Conservation (phyloP, 345 rosid genomes). For the Sapria himalayana region DNA sequence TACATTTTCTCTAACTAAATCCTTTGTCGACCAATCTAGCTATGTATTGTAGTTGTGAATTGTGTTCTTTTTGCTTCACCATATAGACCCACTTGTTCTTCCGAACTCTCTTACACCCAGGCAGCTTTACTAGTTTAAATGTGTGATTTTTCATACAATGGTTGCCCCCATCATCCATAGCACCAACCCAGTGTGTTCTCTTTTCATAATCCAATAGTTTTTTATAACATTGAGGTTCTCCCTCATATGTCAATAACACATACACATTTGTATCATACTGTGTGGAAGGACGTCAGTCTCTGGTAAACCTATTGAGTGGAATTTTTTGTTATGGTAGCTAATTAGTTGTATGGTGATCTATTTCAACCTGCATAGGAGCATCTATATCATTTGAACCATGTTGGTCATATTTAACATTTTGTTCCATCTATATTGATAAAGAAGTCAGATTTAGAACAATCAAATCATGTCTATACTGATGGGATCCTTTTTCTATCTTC, state of each 20-base stretch:
- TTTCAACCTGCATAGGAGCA: too few species aligned
- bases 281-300: neutral
- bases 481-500: neutral
- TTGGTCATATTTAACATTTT: neutral
- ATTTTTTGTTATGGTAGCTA: too few species aligned
- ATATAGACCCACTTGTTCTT: neutral
- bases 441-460: neutral
- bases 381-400: neutral
- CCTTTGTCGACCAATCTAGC: neutral
- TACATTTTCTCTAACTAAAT: neutral
- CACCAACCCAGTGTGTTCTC: neutral
- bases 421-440: neutral
- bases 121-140: neutral
- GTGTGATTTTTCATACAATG: neutral
- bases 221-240: neutral
- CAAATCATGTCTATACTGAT: neutral
- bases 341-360: neutral
- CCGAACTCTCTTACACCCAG: neutral
- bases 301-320: neutral
- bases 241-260: neutral
- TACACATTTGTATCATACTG: neutral
- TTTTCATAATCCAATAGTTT: neutral
- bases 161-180: neutral
- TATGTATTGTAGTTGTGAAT: neutral
- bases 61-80: neutral